Conservation (phyloP, 331 rosid species). For the Prunus yedoensis region DNA sequence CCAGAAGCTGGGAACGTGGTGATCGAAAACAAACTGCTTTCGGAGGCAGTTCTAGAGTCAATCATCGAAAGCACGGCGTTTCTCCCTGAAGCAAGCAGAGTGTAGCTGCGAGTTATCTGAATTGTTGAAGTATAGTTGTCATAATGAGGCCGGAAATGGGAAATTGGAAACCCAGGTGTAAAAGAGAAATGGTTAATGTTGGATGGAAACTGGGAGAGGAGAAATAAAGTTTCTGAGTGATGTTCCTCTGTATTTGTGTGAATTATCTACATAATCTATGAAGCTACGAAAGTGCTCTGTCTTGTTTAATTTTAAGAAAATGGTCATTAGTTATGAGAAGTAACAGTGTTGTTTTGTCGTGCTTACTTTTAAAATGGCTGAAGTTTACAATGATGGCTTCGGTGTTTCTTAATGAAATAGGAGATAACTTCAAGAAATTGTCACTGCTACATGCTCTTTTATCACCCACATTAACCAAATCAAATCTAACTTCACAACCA, state of each 20-base stretch:
- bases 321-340: neutral
- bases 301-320: neutral
- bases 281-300: neutral
- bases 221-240: neutral
- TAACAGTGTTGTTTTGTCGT: neutral
- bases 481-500: neutral
- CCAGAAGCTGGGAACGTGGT: slow-evolving; percentile 34
- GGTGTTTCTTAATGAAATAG: neutral
- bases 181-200: neutral
- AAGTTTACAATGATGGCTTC: neutral
- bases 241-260: neutral
- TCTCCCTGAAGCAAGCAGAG: slow-evolving; percentile 66
- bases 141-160: slow-evolving; percentile 1
- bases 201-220: neutral
- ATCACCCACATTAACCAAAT: neutral
- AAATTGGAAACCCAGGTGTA: neutral
- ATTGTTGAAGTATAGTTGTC: slow-evolving; percentile 22
- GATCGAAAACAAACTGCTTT: slow-evolving; percentile 57
- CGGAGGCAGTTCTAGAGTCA: slow-evolving; percentile 67
- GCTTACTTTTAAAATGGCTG: neutral
- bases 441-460: neutral
- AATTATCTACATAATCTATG: neutral
- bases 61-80: slow-evolving; percentile 69
- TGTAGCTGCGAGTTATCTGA: slow-evolving; percentile 45
- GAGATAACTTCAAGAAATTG: neutral